phyloP scores from a whole-genome alignment of 129 eudicot genomes.

The Smallanthus sonchifolius region DNA sequence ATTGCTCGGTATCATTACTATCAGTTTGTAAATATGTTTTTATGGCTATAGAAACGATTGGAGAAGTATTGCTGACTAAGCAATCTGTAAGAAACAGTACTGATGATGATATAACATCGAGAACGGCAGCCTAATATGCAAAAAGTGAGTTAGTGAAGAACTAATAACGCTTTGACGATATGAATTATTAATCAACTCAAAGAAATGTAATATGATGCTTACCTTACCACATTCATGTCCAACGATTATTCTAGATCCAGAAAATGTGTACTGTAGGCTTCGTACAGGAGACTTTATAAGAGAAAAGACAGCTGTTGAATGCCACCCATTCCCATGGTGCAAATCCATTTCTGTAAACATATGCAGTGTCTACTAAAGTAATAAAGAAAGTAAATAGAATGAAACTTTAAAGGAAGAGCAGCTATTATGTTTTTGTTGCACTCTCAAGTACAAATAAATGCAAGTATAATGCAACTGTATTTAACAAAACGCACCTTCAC shows the following conservation, averaged over 20 bases:
- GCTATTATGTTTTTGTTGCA: not conserved
- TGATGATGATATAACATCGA: conserved; percentile 54
- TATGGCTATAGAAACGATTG: conserved; percentile 48
- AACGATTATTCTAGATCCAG: conserved; percentile 73
- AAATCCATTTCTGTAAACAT: conserved; percentile 46
- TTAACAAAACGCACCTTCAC: conserved; percentile 46
- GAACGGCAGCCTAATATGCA: conserved; percentile 69
- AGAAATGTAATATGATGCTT: conserved; percentile 12
- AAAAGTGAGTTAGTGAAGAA: conserved; percentile 8
- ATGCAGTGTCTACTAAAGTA: conserved; percentile 1
- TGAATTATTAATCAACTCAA: not conserved
- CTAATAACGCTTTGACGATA: not conserved
- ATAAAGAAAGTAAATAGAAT: not conserved
- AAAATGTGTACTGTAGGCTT: conserved; percentile 44
- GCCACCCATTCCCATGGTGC: conserved; percentile 40
- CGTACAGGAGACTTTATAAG: conserved; percentile 61
- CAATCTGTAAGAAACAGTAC: conserved; percentile 62
- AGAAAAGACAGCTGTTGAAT: conserved; percentile 57
- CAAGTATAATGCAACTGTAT: not conserved
- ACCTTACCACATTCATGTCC: conserved; percentile 86
- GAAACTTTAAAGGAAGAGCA: not conserved
- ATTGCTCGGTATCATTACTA: conserved; percentile 27
- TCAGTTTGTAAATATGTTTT: conserved; percentile 30
- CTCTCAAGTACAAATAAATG: not conserved
- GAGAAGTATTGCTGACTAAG: conserved; percentile 41